A percentile compares a stretch with the other conserved stretches of the same genome.
Evolutionary conservation across 2,329 filamentous ascomycete genomes (phyloP).

Genomic region (Arthrinium phaeospermum): DNA sequence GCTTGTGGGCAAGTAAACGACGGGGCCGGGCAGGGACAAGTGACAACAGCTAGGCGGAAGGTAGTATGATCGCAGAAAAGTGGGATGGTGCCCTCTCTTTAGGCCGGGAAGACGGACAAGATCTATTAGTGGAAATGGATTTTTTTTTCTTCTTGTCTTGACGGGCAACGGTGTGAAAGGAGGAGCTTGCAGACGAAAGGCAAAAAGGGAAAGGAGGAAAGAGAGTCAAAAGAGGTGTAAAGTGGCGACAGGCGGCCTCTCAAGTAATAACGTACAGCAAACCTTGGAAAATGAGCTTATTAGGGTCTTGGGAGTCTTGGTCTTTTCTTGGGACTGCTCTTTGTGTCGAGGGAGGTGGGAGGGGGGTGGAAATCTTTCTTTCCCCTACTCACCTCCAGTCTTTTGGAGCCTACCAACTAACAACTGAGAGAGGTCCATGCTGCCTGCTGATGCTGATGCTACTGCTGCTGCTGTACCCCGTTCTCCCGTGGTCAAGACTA

Average conservation of each 20-base stretch:
- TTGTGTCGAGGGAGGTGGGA: not conserved
- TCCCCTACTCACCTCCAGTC: not conserved
- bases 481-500: not conserved
- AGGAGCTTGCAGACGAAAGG: not conserved
- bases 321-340: not conserved
- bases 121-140: conserved; percentile 12
- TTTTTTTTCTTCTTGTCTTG: not conserved
- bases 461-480: not conserved
- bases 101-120: not conserved
- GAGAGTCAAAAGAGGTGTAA: not conserved
- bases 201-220: not conserved
- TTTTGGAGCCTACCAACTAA: not conserved
- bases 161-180: not conserved
- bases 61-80: conserved; percentile 15
- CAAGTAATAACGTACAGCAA: conserved; percentile 16
- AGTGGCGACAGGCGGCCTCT: conserved; percentile 15
- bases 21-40: conserved; percentile 7
- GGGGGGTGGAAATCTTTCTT: not conserved
- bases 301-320: conserved; percentile 12
- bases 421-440: not conserved
- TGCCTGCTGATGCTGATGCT: not conserved
- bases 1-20: not conserved
- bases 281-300: conserved; percentile 16
- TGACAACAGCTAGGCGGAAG: conserved; percentile 15
- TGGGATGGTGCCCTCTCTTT: not conserved